Evolutionary conservation across 257 asterid species (phyloP).

Genomic region (Ehretia macrophylla): DNA sequence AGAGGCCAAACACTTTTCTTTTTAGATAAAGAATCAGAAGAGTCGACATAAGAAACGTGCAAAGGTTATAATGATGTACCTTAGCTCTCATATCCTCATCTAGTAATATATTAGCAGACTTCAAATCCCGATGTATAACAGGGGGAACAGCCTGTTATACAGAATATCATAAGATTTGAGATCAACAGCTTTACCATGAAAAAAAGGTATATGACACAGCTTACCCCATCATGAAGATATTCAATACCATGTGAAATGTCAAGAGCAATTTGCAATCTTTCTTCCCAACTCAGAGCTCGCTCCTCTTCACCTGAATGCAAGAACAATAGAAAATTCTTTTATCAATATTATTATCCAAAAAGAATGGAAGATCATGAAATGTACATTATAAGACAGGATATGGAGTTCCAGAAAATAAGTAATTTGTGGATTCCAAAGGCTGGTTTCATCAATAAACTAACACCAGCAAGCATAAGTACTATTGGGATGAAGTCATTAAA

Average conservation of each 20-base stretch:
- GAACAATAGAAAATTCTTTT: conserved; percentile 13
- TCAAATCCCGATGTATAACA: conserved; percentile 84
- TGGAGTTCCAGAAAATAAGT: not conserved
- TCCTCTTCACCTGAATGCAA: conserved; percentile 49
- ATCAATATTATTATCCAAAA: not conserved
- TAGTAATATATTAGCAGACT: conserved; percentile 82
- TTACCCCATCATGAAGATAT: conserved; percentile 98
- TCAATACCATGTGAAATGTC: conserved; percentile 95
- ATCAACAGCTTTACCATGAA: conserved; percentile 8
- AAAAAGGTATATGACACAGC: conserved; percentile 12
- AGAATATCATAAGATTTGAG: conserved; percentile 17
- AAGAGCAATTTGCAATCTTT: conserved; percentile 81
- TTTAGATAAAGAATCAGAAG: not conserved
- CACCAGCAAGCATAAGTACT: no score
- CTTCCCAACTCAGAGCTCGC: conserved; percentile 76
- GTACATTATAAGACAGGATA: not conserved
- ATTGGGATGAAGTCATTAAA: no score
- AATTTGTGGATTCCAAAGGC: no score
- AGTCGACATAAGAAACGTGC: not conserved
- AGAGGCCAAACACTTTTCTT: no score
- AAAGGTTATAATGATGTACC: conserved; percentile 31
- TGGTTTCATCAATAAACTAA: no score
- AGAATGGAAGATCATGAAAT: not conserved
- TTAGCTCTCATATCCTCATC: conserved; percentile 84
- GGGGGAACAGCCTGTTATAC: conserved; percentile 88